phyloP scores from a whole-genome alignment of 352 stramenopile genomes.

The Pythium aquatile region DNA sequence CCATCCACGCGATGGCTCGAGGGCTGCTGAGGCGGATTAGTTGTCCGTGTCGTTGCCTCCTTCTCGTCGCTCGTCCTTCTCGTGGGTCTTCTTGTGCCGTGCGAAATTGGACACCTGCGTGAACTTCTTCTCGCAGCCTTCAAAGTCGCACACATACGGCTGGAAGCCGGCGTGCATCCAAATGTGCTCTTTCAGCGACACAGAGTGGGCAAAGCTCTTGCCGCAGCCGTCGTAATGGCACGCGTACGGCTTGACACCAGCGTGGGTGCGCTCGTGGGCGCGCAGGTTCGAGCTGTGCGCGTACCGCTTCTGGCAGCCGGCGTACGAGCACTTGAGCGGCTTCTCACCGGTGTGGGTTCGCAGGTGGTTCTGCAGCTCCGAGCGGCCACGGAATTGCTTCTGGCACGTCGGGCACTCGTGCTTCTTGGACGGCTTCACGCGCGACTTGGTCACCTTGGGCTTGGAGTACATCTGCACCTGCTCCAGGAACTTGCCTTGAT shows the following conservation, averaged over 20 bases:
- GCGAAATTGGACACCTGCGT: conserved; percentile 88
- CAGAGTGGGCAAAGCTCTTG: conserved; percentile 89
- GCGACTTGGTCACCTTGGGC: conserved; percentile 83
- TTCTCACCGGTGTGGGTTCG: conserved; percentile 90
- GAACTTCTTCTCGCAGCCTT: conserved; percentile 89
- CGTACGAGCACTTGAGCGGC: conserved; percentile 85
- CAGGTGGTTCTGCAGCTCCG: conserved; percentile 87
- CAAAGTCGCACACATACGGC: conserved; percentile 89
- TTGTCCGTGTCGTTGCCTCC: conserved; percentile 17
- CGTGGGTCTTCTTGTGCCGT: conserved; percentile 86
- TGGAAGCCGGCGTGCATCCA: conserved; percentile 90
- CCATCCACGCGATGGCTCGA: conserved; percentile 2
- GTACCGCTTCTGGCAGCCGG: conserved; percentile 87
- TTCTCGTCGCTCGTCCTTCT: conserved; percentile 66
- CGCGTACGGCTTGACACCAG: conserved; percentile 88
- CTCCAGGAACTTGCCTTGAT: conserved; percentile 84
- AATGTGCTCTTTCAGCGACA: conserved; percentile 91
- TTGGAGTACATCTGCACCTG: conserved; percentile 89
- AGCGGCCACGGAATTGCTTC: conserved; percentile 84
- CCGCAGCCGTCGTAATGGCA: conserved; percentile 89
- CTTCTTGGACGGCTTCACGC: conserved; percentile 84
- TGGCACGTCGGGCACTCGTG: conserved; percentile 83
- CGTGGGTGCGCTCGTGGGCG: conserved; percentile 90
- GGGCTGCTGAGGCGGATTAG: not conserved
- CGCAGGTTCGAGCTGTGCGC: conserved; percentile 89